These are phyloP conservation scores for Citrus reticulata DNA, from an alignment of 345 rosid species.

Conservation along the genomic window DNA sequence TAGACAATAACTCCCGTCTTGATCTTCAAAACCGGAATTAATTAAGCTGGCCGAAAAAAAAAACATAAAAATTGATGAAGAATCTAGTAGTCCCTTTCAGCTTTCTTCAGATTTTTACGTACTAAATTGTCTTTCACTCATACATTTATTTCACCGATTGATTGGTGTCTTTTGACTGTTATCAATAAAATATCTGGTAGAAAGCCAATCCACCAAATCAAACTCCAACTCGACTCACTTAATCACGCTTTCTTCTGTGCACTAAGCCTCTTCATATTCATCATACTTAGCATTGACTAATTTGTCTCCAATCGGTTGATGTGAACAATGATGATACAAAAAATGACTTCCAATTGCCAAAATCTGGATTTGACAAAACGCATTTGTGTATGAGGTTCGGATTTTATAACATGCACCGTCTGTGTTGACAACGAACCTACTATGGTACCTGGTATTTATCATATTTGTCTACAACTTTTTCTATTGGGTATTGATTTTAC, in stretches of 20 bases:
- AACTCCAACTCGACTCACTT: neutral
- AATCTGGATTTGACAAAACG: too few species aligned
- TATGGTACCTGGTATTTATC: too few species aligned
- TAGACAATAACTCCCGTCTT: neutral
- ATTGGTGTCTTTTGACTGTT: neutral
- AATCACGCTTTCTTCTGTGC: neutral
- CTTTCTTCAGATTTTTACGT: neutral
- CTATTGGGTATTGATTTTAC: too few species aligned
- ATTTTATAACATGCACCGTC: too few species aligned
- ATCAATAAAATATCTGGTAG: neutral
- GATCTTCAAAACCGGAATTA: neutral
- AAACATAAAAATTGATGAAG: neutral
- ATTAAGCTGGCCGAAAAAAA: neutral
- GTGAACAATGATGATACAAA: too few species aligned
- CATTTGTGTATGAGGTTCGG: too few species aligned
- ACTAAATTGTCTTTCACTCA: neutral
- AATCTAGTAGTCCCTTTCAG: slow-evolving; percentile 1
- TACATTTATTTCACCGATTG: neutral
- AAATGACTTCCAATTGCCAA: too few species aligned
- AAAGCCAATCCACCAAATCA: neutral
- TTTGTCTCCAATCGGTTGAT: neutral
- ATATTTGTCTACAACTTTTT: too few species aligned
- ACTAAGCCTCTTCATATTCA: neutral
- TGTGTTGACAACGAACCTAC: too few species aligned
- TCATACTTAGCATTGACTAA: neutral